Evolutionary conservation across 768 basidiomycete species (phyloP).

Genomic region (Leccinum subtestaceum): DNA sequence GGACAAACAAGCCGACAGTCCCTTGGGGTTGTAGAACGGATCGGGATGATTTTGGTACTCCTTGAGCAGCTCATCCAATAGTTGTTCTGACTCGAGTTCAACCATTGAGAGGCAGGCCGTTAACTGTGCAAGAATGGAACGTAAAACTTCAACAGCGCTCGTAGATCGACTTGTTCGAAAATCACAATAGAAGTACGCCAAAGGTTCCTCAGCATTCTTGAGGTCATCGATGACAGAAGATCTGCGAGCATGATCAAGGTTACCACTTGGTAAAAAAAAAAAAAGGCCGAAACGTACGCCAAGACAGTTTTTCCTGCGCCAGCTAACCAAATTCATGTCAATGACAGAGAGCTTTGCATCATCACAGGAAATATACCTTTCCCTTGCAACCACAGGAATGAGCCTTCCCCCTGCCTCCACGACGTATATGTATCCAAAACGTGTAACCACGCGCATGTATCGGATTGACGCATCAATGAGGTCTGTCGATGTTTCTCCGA

Average conservation of each 20-base stretch:
- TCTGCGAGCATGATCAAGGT: neutral
- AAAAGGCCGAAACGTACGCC: neutral
- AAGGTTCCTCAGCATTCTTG: neutral
- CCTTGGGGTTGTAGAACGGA: constrained; percentile 1
- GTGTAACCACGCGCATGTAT: constrained; percentile 16
- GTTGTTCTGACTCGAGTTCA: neutral
- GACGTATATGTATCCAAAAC: neutral
- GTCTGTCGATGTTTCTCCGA: neutral
- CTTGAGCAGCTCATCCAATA: constrained; percentile 8
- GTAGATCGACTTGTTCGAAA: constrained; percentile 12
- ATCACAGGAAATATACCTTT: constrained; percentile 14
- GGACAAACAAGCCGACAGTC: constrained; percentile 1
- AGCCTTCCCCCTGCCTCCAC: constrained; percentile 3
- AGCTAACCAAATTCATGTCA: neutral
- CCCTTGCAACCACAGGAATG: constrained; percentile 16
- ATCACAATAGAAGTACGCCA: constrained; percentile 26
- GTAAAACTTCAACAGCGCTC: constrained; percentile 13
- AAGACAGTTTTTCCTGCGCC: neutral
- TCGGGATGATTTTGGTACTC: neutral
- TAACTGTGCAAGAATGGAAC: constrained; percentile 22
- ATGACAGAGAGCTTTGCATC: neutral
- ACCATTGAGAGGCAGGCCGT: neutral
- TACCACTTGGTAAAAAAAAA: too few species aligned
- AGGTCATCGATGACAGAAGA: constrained; percentile 1
- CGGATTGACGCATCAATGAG: neutral